Base-by-base conservation (phyloP, 768 basidiomycete genomes). In the Tricholoma flavovirens region DNA sequence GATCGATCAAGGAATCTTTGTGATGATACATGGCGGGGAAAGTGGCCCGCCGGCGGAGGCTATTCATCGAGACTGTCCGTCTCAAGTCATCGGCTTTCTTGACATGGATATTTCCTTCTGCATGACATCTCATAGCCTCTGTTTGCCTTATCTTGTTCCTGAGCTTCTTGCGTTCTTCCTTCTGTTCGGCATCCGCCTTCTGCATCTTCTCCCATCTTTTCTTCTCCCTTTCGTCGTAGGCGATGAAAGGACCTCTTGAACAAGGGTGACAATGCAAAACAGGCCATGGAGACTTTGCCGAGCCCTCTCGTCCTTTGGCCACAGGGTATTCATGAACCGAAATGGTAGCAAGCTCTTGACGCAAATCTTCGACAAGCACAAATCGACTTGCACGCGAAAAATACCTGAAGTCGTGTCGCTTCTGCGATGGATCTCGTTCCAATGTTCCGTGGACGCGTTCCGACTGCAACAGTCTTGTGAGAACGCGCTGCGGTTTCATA, bases 391-490 rank as follows among this genome's bases (percentile, higher is more conserved):
- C 77, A 40, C 84, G 82, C 15, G 81, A 71, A 70, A 98, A 98
- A 69, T 98, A 99, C 55, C 80, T 83, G 66, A 84, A 92, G 69
- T 95, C 93, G 60, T 88, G 86, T 50, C 94, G 84, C 59, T 83
- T 90, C 59, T 94, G 90, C 17, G 82, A 86, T 1, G 92, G 87
- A 71, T 99, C 97, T 46, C 96, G 90, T 74, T 99, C 97, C 15
- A 83, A 86, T 1, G 85, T 88, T 46, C 97, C 97, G 60, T 92
- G 84, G 40, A 90, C 70, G 58, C 85, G 86, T 68, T 98, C 97
- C 17, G 88, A 86, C 62, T 91, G 84, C 42, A 92, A 74, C 15
- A 90, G 77, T 32, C 77, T 81, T 11, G 79, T 80, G 26, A 90
- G 75, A 55, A 80, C 76, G 38, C 75, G 80, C 56, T 78, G 75